These are phyloP conservation scores for Lotus japonicus DNA, from an alignment of 306 rosid species.

Conservation along the genomic window DNA sequence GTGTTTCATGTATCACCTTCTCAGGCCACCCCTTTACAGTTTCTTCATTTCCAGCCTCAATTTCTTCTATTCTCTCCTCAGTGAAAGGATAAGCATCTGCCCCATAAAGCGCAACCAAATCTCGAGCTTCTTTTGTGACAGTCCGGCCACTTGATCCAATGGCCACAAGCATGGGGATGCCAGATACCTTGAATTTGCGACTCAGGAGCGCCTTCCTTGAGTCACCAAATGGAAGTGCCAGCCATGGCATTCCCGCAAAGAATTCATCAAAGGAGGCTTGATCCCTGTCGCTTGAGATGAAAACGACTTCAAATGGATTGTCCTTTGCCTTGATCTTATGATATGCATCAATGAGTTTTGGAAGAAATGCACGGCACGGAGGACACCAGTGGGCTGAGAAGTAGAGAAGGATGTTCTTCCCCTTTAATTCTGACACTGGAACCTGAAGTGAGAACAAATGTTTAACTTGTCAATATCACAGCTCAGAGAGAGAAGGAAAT, in stretches of 20 bases:
- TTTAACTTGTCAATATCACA: neutral
- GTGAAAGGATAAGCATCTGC: constrained; percentile 77
- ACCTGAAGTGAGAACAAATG: constrained; percentile 32
- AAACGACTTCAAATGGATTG: constrained; percentile 57
- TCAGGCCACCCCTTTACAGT: constrained; percentile 61
- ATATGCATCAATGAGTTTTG: constrained; percentile 56
- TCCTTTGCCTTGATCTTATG: constrained; percentile 52
- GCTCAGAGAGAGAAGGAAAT: neutral
- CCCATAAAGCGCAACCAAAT: constrained; percentile 36
- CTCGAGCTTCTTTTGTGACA: constrained; percentile 46
- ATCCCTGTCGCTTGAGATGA: constrained; percentile 67
- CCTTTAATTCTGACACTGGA: constrained; percentile 55
- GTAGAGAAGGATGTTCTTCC: constrained; percentile 66
- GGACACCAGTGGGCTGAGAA: constrained; percentile 91
- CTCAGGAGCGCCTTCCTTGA: constrained; percentile 49
- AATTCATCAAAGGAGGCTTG: constrained; percentile 54
- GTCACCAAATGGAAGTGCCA: constrained; percentile 76
- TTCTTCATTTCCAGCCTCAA: constrained; percentile 42
- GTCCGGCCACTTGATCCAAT: constrained; percentile 64
- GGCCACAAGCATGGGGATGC: constrained; percentile 62
- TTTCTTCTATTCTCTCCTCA: constrained; percentile 36
- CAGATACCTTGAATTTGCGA: constrained; percentile 49
- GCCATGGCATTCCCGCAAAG: constrained; percentile 77
- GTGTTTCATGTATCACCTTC: constrained; percentile 39
- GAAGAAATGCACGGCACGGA: constrained; percentile 71